Evolutionary conservation across 345 rosid genomes (phyloP).

Genomic region (Streptanthus diversifolius): DNA sequence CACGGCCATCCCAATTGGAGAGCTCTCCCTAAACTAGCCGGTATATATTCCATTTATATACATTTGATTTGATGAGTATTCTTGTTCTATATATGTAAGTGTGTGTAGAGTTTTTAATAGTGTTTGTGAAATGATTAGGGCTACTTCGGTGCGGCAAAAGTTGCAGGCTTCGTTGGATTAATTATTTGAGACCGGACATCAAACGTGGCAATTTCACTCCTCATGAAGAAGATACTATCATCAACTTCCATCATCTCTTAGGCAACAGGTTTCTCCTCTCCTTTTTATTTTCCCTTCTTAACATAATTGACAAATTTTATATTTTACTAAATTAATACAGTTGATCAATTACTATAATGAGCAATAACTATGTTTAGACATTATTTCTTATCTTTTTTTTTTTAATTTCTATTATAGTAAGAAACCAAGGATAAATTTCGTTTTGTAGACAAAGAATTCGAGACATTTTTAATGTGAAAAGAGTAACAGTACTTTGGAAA

Average conservation of each 20-base stretch:
- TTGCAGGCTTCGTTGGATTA: slow-evolving; percentile 71
- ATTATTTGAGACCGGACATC: slow-evolving; percentile 53
- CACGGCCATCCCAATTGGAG: slow-evolving; percentile 40
- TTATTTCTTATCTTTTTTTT: not conserved
- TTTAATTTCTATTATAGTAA: too few relatives aligned
- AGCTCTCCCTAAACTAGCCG: slow-evolving; percentile 37
- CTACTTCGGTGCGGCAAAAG: slow-evolving; percentile 59
- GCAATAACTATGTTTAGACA: too few relatives aligned
- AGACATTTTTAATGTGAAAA: not conserved
- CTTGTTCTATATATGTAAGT: not conserved
- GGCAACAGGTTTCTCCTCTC: slow-evolving; percentile 47
- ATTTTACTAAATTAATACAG: too few relatives aligned
- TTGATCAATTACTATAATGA: too few relatives aligned
- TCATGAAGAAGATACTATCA: slow-evolving; percentile 48
- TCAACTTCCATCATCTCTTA: slow-evolving; percentile 39
- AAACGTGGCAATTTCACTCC: slow-evolving; percentile 53
- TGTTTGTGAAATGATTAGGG: slow-evolving; percentile 38
- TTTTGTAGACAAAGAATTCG: not conserved
- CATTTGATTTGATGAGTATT: not conserved
- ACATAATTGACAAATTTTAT: too few relatives aligned
- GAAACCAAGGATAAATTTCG: not conserved
- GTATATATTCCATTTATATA: not conserved
- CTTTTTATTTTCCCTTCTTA: too few relatives aligned
- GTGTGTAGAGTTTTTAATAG: slow-evolving; percentile 1
- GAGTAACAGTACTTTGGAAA: not conserved